Percentiles rank a stretch among this genome's conserved stretches.
phyloP scores from a whole-genome alignment of 208 protist species.

The Angomonas deanei region DNA sequence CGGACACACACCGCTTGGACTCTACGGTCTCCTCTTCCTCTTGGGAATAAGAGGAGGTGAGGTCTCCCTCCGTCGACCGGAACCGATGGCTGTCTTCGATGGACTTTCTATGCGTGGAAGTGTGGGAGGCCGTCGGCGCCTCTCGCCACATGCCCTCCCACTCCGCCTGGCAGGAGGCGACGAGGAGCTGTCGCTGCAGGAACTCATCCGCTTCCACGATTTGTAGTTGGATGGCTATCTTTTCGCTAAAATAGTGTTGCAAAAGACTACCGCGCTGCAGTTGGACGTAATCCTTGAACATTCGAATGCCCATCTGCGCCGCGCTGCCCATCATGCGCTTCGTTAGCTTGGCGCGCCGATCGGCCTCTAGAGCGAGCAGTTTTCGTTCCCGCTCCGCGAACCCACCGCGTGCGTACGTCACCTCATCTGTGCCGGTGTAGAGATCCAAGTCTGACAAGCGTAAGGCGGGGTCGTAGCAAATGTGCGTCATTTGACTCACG shows the following conservation, averaged over 20 bases:
- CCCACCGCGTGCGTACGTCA: neutral
- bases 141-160: neutral
- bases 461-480: neutral
- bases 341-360: conserved; percentile 24
- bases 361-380: conserved; percentile 28
- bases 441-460: neutral
- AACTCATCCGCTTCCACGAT: conserved; percentile 10
- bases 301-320: conserved; percentile 12
- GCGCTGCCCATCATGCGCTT: conserved; percentile 13
- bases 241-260: conserved; percentile 24
- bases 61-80: conserved; percentile 10
- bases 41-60: conserved; percentile 12
- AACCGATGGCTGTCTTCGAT: conserved; percentile 13
- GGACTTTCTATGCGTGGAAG: too few relatives aligned
- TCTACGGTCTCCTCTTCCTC: conserved; percentile 9
- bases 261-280: conserved; percentile 32
- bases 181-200: conserved; percentile 9
- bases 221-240: conserved; percentile 13
- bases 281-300: conserved; percentile 27
- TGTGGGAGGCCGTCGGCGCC: neutral
- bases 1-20: conserved; percentile 4
- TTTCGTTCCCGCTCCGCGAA: conserved; percentile 26
- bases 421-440: neutral
- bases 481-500: neutral
- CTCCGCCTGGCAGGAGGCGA: neutral